phyloP scores from a whole-genome alignment of 306 rosid genomes.

The Benincasa hispida region DNA sequence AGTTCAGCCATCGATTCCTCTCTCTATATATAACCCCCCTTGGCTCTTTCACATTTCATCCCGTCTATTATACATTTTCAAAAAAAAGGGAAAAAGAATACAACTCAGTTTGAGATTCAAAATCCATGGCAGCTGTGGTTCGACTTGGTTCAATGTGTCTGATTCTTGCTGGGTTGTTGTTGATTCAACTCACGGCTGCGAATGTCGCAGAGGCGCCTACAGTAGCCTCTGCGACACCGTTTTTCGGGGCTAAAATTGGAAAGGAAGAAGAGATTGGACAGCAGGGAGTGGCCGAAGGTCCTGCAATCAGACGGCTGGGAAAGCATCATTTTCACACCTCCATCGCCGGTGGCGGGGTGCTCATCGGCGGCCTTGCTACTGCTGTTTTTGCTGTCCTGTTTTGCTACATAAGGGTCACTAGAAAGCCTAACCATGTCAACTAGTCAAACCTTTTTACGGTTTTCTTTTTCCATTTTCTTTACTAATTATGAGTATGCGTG shows the following conservation, averaged over 20 bases:
- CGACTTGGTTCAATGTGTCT: not conserved
- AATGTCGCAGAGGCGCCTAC: not conserved
- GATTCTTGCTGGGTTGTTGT: not conserved
- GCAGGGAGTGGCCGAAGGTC: constrained; percentile 28
- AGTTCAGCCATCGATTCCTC: not conserved
- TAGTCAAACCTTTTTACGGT: no score
- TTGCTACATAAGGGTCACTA: constrained; percentile 73
- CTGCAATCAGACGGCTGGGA: constrained; percentile 35
- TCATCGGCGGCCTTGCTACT: constrained; percentile 73
- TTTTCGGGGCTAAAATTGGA: not conserved
- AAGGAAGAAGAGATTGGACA: not conserved
- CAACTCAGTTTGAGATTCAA: not conserved
- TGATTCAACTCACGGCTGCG: not conserved
- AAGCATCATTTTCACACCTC: constrained; percentile 57
- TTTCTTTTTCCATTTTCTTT: no score
- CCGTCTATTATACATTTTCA: not conserved
- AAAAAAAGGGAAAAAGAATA: not conserved
- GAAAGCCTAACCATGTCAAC: constrained; percentile 18
- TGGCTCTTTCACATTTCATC: not conserved
- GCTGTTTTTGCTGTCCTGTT: constrained; percentile 66
- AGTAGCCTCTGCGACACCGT: not conserved
- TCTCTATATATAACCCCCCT: not conserved
- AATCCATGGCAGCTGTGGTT: not conserved
- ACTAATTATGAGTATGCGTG: no score
- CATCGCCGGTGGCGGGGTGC: constrained; percentile 76